These are phyloP conservation scores for Linnemannia exigua DNA, from an alignment of 192 early-diverging fungal species.

Conservation along the genomic window DNA sequence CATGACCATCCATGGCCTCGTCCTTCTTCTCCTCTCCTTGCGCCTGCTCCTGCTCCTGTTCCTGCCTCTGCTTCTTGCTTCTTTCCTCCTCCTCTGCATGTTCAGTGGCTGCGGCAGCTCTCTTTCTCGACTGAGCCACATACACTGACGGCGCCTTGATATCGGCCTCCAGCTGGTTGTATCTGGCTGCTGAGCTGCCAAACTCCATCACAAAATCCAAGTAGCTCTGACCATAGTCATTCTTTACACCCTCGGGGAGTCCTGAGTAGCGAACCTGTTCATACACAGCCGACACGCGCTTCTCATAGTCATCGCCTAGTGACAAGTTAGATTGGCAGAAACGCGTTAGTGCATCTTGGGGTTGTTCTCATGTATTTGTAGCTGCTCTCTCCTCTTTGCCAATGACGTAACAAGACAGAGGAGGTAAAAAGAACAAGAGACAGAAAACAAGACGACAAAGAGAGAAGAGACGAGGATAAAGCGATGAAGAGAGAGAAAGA, in stretches of 20 bases:
- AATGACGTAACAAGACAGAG: no score
- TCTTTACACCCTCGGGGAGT: conserved; percentile 64
- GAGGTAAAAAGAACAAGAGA: background rate
- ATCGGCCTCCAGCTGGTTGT: conserved; percentile 66
- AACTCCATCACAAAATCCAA: conserved; percentile 71
- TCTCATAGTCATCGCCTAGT: conserved; percentile 56
- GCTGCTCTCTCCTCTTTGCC: no score
- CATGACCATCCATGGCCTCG: background rate
- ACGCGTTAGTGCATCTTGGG: background rate
- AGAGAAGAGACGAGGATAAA: background rate
- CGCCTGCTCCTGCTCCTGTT: background rate
- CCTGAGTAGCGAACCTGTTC: conserved; percentile 62
- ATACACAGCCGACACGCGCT: conserved; percentile 63
- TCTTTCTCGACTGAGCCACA: conserved; percentile 53
- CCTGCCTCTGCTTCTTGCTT: conserved; percentile 29
- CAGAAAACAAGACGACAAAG: background rate
- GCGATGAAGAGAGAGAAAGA: background rate
- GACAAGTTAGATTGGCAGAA: background rate
- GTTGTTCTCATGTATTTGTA: no score
- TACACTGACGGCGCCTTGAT: conserved; percentile 36
- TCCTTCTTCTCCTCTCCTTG: background rate
- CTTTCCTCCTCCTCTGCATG: conserved; percentile 19
- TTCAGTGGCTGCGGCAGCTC: conserved; percentile 47
- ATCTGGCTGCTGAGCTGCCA: conserved; percentile 56
- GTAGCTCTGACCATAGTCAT: conserved; percentile 67